Base-by-base conservation (phyloP, 2,329 filamentous ascomycete genomes). In the Rhinocladiella mackenziei region DNA sequence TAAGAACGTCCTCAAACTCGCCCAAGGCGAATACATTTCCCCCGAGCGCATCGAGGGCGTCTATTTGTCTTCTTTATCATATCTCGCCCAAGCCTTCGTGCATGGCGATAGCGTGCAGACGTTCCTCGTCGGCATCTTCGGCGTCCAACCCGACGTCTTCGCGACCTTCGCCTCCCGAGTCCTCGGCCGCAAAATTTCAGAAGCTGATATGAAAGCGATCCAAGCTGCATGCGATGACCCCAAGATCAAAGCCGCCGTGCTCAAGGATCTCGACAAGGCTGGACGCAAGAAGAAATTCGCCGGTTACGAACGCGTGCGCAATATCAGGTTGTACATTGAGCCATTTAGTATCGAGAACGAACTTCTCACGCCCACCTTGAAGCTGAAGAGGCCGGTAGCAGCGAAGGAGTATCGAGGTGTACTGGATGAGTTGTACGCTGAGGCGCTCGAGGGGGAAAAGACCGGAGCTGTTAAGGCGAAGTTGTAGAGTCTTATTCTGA, bases 1-100 rank as follows among this genome's bases (percentile, higher is more conserved):
- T 70, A 98, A 98, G 84, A 97, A 97, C 68, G 87, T 98, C n/a
- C 80, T 98, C 62, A 98, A 98, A 77, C 80, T 98, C 43, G 83
- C 91, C 0, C 92, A 98, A 68, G 92, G 92, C 65, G 92, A 98
- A 71, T 98, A 98, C 69, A 88, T 98, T 60, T 95, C 89, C 1
- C 92, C 92, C 10, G 92, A 98, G 71, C 86, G 89, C 45, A 87
- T 98, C 61, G 92, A 98, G 73, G 96, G 95, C 64, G 84, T 95
- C 25, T 94, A 89, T 65, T 74, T 94, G 51, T 87, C 85, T 52
- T 89, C 84, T 68, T 82, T 82, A 51, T 83, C 79, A 54, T 81
- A 89, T 56, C 70, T 97, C 18, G 78, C 81, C 15, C 84, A 84
- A 61, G 89, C 83, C 2, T 96, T 87, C 62, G 86, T 97, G 18